Evolutionary conservation across 2,329 filamentous ascomycete species (phyloP).

Genomic region (Clathrospora elynae): DNA sequence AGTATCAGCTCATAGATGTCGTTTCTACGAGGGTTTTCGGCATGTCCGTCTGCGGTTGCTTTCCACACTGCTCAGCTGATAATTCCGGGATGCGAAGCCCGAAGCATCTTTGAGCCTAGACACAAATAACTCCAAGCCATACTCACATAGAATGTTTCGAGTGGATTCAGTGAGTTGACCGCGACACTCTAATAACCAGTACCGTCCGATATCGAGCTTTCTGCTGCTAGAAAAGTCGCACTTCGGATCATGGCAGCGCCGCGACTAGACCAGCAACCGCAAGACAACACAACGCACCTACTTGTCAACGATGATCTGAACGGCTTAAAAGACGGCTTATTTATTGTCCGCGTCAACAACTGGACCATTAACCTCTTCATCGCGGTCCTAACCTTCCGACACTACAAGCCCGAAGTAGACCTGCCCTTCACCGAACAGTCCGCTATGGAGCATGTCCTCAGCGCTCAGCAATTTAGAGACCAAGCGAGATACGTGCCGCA

Average conservation of each 20-base stretch:
- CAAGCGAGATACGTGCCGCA: constrained; percentile 48
- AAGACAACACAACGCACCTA: constrained; percentile 34
- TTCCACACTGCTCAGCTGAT: too few relatives aligned
- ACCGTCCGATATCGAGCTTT: constrained; percentile 50
- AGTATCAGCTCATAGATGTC: too few relatives aligned
- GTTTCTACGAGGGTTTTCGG: too few relatives aligned
- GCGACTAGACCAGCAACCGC: neutral
- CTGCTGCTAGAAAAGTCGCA: constrained; percentile 37
- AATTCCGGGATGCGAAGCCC: too few relatives aligned
- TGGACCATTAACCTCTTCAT: constrained; percentile 51
- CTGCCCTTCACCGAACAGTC: constrained; percentile 50
- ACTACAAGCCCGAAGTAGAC: constrained; percentile 45
- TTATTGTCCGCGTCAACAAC: constrained; percentile 48
- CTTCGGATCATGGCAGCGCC: constrained; percentile 22
- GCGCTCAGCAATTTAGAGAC: constrained; percentile 39
- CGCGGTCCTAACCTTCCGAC: constrained; percentile 47
- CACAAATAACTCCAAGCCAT: too few relatives aligned
- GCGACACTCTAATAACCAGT: constrained; percentile 53
- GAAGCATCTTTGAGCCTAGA: too few relatives aligned
- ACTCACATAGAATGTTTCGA: constrained; percentile 47
- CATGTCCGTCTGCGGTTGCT: too few relatives aligned
- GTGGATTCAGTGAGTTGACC: constrained; percentile 54
- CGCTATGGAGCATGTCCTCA: constrained; percentile 49
- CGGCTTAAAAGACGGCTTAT: constrained; percentile 53
- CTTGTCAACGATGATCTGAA: constrained; percentile 50